Evolutionary conservation across 345 rosid genomes (phyloP).

Genomic region (Brassica carinata): DNA sequence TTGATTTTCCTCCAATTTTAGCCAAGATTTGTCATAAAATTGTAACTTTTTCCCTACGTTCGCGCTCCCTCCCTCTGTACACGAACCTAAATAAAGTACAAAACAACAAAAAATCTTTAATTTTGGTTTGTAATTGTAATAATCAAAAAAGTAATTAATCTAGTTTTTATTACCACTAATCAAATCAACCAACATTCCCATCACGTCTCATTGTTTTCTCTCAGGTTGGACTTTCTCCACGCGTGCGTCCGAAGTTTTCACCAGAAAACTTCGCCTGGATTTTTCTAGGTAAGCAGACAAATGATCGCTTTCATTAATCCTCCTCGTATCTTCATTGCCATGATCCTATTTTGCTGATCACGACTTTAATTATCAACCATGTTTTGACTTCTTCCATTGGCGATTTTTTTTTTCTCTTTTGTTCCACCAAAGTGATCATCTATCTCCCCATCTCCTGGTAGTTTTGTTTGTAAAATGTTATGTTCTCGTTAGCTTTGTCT

Average conservation of each 20-base stretch:
- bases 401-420: neutral
- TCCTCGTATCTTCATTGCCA: neutral
- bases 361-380: constrained; percentile 10
- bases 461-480: neutral
- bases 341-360: constrained; percentile 8
- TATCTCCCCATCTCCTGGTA: neutral
- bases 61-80: constrained; percentile 32
- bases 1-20: constrained; percentile 15
- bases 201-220: constrained; percentile 39
- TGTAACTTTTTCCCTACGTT: constrained; percentile 16
- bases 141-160: neutral
- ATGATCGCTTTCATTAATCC: constrained; percentile 4
- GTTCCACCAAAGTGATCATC: constrained; percentile 12
- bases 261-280: neutral
- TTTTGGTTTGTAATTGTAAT: neutral
- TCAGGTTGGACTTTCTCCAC: constrained; percentile 33
- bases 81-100: constrained; percentile 25
- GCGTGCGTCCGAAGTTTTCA: neutral
- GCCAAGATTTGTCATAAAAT: constrained; percentile 15
- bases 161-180: constrained; percentile 24
- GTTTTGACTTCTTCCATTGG: constrained; percentile 16
- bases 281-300: constrained; percentile 18
- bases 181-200: constrained; percentile 34
- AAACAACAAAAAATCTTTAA: neutral
- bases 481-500: neutral